Conservation (phyloP, 2,329 filamentous ascomycete genomes). For the Fusarium phyllophilum region DNA sequence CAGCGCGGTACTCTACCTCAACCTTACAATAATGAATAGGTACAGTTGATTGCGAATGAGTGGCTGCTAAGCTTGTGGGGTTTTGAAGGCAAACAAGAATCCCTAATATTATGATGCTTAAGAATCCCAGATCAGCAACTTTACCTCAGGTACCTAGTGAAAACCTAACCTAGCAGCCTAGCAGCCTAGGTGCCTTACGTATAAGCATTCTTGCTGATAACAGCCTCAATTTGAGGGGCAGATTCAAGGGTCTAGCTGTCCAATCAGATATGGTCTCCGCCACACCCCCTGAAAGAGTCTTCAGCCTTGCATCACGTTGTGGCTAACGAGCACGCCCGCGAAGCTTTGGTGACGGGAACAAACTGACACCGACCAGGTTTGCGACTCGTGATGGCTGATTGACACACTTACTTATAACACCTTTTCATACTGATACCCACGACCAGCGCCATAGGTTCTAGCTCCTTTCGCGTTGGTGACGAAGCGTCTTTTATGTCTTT, state of each 20-base stretch:
- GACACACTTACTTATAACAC: slow-evolving; percentile 3
- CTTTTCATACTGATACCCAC: neutral
- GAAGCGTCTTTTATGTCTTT: neutral
- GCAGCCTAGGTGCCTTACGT: neutral
- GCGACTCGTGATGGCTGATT: slow-evolving; percentile 32
- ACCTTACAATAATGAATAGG: neutral
- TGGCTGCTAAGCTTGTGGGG: neutral
- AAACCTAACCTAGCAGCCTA: neutral
- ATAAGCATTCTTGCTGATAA: neutral
- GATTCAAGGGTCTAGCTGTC: neutral
- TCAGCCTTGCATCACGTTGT: slow-evolving; percentile 27
- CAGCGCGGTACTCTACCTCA: neutral
- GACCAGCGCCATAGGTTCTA: neutral
- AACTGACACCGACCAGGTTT: slow-evolving; percentile 22
- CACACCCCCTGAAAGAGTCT: slow-evolving; percentile 18
- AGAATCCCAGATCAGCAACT: neutral
- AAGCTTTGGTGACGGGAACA: slow-evolving; percentile 5
- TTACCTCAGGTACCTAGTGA: neutral
- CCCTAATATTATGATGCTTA: neutral
- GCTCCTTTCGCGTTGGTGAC: neutral
- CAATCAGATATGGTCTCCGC: slow-evolving; percentile 13
- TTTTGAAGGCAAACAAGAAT: neutral
- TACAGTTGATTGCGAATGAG: neutral
- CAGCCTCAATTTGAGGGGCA: slow-evolving; percentile 25
- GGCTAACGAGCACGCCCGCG: slow-evolving; percentile 3